These are phyloP conservation scores for Scutellaria galericulata DNA, from an alignment of 257 asterid species.

Conservation along the genomic window DNA sequence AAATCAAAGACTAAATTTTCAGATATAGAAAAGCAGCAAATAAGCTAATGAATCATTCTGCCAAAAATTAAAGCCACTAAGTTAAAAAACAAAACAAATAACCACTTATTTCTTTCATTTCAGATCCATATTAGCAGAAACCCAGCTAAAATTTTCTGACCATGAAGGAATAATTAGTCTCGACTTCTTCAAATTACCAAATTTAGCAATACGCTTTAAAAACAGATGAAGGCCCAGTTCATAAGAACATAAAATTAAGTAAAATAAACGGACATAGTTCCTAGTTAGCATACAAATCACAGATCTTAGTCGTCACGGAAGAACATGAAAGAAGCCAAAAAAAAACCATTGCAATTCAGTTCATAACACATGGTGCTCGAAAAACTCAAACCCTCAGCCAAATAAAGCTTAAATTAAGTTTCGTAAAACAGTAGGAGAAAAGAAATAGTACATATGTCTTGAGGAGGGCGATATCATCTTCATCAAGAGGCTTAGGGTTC, in stretches of 20 bases:
- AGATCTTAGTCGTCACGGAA: conserved; percentile 33
- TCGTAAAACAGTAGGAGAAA: conserved; percentile 1
- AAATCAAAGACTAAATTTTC: conserved; percentile 2
- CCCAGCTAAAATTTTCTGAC: conserved; percentile 18
- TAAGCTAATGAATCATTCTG: background rate
- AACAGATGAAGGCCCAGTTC: background rate
- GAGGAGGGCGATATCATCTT: conserved; percentile 90
- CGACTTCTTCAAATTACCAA: background rate
- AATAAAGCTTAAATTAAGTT: conserved; percentile 39
- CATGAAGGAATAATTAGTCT: background rate
- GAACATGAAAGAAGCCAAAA: background rate
- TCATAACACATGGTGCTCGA: background rate
- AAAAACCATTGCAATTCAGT: background rate
- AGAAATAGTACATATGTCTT: conserved; percentile 65
- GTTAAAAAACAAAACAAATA: background rate
- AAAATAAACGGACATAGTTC: background rate
- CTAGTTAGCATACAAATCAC: conserved; percentile 24
- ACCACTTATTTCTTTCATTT: background rate
- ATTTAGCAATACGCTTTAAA: background rate
- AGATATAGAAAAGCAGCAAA: background rate
- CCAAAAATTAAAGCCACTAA: background rate
- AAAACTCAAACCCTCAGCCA: background rate
- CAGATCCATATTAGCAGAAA: conserved; percentile 31
- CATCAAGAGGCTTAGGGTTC: conserved; percentile 89
- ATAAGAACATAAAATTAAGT: background rate